Evolutionary conservation across 371 early-diverging fungal genomes (phyloP), one percentile per base, ranked within the genome.

Genomic region (Parasitella parasitica): DNA sequence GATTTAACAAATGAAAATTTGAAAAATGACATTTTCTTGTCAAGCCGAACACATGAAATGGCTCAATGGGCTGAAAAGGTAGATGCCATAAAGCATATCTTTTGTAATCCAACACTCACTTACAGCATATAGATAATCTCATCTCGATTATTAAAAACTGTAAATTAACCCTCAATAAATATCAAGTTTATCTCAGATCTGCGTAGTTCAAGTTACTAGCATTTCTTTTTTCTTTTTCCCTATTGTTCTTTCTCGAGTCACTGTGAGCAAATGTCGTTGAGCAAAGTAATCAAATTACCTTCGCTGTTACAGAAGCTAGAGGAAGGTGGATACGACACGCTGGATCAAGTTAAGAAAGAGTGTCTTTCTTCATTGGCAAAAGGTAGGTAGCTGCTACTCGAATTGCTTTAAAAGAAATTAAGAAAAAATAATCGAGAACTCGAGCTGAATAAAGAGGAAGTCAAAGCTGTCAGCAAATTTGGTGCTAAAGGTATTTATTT

Each of bases 241-340:
- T n/a, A n/a, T n/a, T n/a, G n/a, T n/a, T n/a, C n/a, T n/a, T n/a
- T n/a, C 32, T 49, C 49, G 43, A 43, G 43, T 43, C 43, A 43
- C 28, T 28, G 26, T 49, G 9, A n/a, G n/a, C n/a, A 5, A 49
- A 49, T 49, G 49, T 49, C 49, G 13, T 28, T 49, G 11, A 49
- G 30, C 2, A 13, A 51, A 18, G 13, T 35, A n/a, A 57, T 57
- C n/a, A 9, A 41, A 2, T 30, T 51, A 37, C 54, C 51, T 24
- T 49, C 48, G 13, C 56, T 75, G 52, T 16, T 28, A 34, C 30
- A 61, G 34, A 75, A 72, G 27, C 37, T 76, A 20, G 57, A 64
- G 22, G 48, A 63, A 8, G 54, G 48, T 38, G 76, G 76, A 2
- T 73, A 70, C 43, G 71, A 72, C 30, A 69, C 49, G 12, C 13